Evolutionary conservation across 2,329 filamentous ascomycete species (phyloP).

Genomic region (Diplodia corticola): DNA sequence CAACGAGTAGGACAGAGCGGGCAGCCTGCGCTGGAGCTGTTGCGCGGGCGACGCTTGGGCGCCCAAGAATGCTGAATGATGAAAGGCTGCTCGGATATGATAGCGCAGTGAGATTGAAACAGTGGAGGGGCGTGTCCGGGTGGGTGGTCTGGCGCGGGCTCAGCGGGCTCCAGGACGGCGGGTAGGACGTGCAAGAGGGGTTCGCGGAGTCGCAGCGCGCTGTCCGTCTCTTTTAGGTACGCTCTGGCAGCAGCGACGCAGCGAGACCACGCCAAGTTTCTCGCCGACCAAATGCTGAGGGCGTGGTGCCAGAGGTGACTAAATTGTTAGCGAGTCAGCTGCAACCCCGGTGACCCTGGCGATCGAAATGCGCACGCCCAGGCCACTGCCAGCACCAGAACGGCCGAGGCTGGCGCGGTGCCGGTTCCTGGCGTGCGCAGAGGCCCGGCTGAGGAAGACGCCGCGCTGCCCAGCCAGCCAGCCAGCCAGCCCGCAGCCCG

Average conservation of each 20-base stretch:
- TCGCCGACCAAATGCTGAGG: constrained; percentile 2
- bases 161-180: not conserved
- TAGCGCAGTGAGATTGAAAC: constrained; percentile 18
- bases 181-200: constrained; percentile 1
- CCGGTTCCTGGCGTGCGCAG: not conserved
- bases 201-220: not conserved
- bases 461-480: not conserved
- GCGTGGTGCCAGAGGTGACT: not conserved
- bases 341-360: constrained; percentile 2
- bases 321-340: constrained; percentile 13
- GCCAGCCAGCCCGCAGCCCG: not conserved
- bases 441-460: not conserved
- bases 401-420: constrained; percentile 8
- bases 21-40: not conserved
- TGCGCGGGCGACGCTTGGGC: constrained; percentile 22
- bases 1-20: constrained; percentile 1
- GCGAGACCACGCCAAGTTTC: constrained; percentile 16
- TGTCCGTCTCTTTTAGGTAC: constrained; percentile 1
- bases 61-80: constrained; percentile 19
- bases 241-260: constrained; percentile 13
- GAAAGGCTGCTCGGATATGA: constrained; percentile 21
- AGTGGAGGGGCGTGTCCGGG: constrained; percentile 1
- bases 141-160: not conserved
- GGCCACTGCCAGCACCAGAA: not conserved
- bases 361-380: constrained; percentile 11